These are phyloP conservation scores for Fraxinus paxiana DNA, from an alignment of 305 asterid genomes.

Conservation along the genomic window DNA sequence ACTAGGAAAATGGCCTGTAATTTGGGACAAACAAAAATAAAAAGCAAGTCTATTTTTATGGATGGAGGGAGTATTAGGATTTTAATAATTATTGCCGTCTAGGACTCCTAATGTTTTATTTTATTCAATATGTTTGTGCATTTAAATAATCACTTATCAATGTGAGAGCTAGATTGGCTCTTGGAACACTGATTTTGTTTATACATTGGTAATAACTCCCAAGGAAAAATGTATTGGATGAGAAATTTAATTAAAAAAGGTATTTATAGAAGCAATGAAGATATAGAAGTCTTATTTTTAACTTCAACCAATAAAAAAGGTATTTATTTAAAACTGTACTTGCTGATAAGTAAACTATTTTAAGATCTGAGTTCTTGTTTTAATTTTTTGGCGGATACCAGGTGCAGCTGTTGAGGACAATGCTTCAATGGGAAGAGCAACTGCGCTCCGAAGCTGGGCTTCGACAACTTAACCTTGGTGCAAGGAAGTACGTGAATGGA, in stretches of 20 bases:
- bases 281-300: not conserved
- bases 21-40: not conserved
- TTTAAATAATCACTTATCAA: not conserved
- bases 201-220: not conserved
- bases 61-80: not conserved
- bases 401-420: constrained; percentile 79
- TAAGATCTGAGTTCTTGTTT: not conserved
- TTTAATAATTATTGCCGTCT: not conserved
- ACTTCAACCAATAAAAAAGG: not conserved
- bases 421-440: constrained; percentile 98
- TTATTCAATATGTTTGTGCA: not conserved
- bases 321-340: not conserved
- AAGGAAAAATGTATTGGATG: not conserved
- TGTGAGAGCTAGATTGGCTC: not conserved
- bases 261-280: not conserved
- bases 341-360: not conserved
- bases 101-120: not conserved
- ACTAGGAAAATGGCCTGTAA: not conserved
- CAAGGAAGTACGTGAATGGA: constrained; percentile 23
- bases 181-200: not conserved
- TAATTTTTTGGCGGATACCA: constrained; percentile 23
- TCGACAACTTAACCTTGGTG: constrained; percentile 25
- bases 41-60: not conserved
- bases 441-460: constrained; percentile 70
- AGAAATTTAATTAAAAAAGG: not conserved